phyloP scores from a whole-genome alignment of 1,284 basidiomycete genomes.

The Mycosarcoma mackinlayi region DNA sequence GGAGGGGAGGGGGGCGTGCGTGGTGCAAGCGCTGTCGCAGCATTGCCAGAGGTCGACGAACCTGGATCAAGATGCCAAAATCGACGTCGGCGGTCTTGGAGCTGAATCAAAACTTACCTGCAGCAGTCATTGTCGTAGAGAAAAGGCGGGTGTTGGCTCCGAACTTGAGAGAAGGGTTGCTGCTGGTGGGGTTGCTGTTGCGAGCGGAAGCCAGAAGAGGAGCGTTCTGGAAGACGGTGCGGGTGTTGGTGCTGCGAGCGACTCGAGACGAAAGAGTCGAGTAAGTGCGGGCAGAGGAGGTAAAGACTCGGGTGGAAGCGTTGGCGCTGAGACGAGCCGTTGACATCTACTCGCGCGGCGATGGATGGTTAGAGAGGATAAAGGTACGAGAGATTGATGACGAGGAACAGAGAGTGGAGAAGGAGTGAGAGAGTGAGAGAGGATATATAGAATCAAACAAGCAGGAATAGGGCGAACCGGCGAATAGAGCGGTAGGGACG shows the following conservation, averaged over 20 bases:
- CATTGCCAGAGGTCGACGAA: too few relatives aligned
- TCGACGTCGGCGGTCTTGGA: too few relatives aligned
- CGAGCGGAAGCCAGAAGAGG: conserved; percentile 15
- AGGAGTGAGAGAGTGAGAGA: too few relatives aligned
- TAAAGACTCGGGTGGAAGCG: conserved; percentile 35
- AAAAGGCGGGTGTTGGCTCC: conserved; percentile 15
- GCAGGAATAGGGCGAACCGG: background rate
- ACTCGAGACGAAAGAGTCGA: conserved; percentile 34
- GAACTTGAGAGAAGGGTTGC: background rate
- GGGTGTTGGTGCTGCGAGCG: conserved; percentile 33
- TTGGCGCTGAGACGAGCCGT: conserved; percentile 36
- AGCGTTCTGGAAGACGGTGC: conserved; percentile 14
- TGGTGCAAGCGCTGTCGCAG: too few relatives aligned
- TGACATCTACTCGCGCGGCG: conserved; percentile 40
- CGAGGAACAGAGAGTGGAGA: too few relatives aligned
- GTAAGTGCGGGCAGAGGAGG: conserved; percentile 32
- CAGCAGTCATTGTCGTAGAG: conserved; percentile 39
- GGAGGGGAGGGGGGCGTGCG: too few relatives aligned
- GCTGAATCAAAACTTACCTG: conserved; percentile 24
- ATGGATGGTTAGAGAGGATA: background rate
- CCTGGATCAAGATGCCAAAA: too few relatives aligned
- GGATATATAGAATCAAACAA: too few relatives aligned
- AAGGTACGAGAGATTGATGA: background rate
- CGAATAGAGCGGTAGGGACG: background rate
- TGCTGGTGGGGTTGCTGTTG: conserved; percentile 8